These are phyloP conservation scores for Penicillium italicum DNA, from an alignment of 2,329 filamentous ascomycete species.

Conservation along the genomic window DNA sequence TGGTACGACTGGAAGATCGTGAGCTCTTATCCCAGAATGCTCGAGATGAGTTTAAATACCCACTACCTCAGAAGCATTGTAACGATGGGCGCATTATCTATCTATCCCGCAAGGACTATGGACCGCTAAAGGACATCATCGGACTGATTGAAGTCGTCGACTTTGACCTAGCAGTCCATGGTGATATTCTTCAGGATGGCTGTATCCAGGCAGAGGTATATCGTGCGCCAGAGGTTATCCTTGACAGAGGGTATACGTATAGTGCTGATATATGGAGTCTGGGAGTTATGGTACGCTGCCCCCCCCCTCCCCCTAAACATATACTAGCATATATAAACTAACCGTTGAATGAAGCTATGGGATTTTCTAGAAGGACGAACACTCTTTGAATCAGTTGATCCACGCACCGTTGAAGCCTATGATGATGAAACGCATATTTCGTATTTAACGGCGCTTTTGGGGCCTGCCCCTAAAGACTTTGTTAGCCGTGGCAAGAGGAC, in stretches of 20 bases:
- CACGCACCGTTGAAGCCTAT: conserved; percentile 24
- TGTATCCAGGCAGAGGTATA: conserved; percentile 44
- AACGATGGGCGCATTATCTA: conserved; percentile 32
- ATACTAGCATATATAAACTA: conserved; percentile 2
- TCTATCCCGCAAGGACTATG: conserved; percentile 32
- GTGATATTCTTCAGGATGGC: conserved; percentile 38
- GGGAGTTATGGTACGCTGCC: conserved; percentile 31
- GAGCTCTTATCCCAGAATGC: conserved; percentile 22
- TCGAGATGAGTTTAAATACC: conserved; percentile 27
- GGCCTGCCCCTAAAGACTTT: conserved; percentile 29
- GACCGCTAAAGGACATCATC: conserved; percentile 18
- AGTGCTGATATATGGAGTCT: conserved; percentile 40
- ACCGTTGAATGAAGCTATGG: conserved; percentile 23
- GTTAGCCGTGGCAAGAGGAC: conserved; percentile 24
- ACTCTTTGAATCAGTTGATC: conserved; percentile 27
- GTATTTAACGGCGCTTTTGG: conserved; percentile 32
- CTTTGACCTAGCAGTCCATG: conserved; percentile 33
- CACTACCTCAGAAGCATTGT: conserved; percentile 30
- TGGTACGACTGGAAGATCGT: conserved; percentile 32
- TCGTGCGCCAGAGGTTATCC: conserved; percentile 37
- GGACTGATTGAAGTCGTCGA: conserved; percentile 33
- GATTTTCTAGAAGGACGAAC: conserved; percentile 30
- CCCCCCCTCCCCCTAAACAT: background rate
- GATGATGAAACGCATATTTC: conserved; percentile 29
- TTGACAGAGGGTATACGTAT: conserved; percentile 34